Conservation (phyloP, 495 filamentous ascomycete species). For the Aspergillus egyptiacus region DNA sequence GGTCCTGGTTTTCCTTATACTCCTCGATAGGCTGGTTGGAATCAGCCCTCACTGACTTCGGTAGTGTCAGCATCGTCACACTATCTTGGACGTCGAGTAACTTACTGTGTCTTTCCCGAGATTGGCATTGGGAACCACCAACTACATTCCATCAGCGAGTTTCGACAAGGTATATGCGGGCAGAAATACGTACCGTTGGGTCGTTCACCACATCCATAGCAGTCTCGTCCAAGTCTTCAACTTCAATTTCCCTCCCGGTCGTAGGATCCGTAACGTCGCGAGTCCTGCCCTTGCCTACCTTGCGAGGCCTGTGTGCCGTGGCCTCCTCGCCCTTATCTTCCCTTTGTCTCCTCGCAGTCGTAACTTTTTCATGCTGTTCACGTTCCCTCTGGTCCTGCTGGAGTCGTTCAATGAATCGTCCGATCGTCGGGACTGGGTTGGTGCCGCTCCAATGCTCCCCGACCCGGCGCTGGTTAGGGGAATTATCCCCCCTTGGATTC, state of each 20-base stretch:
- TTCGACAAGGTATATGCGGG: neutral
- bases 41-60: conserved; percentile 53
- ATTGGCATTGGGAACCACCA: conserved; percentile 89
- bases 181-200: conserved; percentile 46
- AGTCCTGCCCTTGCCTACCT: conserved; percentile 45
- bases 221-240: conserved; percentile 69
- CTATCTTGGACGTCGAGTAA: neutral
- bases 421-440: conserved; percentile 82
- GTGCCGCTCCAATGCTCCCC: conserved; percentile 41
- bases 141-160: conserved; percentile 33
- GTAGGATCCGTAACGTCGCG: conserved; percentile 80
- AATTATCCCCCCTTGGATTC: conserved; percentile 13
- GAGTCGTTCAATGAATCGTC: conserved; percentile 71
- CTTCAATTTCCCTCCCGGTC: conserved; percentile 78
- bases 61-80: conserved; percentile 18
- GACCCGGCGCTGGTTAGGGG: conserved; percentile 27
- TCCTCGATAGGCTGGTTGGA: conserved; percentile 57
- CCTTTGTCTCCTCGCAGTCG: conserved; percentile 37
- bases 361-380: conserved; percentile 58
- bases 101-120: conserved; percentile 63
- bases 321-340: conserved; percentile 34
- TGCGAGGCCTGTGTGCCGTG: conserved; percentile 32
- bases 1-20: conserved; percentile 79
- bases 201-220: conserved; percentile 68
- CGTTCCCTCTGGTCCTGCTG: conserved; percentile 73